Percentiles rank a stretch among this genome's conserved stretches.
Evolutionary conservation across 805 yeast species (phyloP).

Genomic region (Candida sakaeoensis): DNA sequence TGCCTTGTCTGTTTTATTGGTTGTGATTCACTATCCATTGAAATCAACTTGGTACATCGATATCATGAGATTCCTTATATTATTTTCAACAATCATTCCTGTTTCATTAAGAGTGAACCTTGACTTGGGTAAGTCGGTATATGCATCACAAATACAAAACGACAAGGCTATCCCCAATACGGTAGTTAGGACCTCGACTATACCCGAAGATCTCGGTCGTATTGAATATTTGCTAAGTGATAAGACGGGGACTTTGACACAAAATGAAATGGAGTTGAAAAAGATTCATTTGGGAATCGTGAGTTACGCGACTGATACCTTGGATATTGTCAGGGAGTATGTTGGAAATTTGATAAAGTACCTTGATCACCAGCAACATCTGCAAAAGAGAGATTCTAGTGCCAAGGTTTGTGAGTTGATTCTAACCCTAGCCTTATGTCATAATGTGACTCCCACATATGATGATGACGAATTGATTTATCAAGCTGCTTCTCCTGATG

Average conservation of each 20-base stretch:
- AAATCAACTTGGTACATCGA: conserved; percentile 80
- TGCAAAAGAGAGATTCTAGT: conserved; percentile 63
- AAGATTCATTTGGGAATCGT: conserved; percentile 91
- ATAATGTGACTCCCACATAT: conserved; percentile 91
- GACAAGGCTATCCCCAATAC: conserved; percentile 80
- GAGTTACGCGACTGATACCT: conserved; percentile 85
- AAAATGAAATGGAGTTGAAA: conserved; percentile 95
- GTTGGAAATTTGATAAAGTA: conserved; percentile 34
- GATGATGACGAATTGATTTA: conserved; percentile 49
- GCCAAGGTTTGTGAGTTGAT: conserved; percentile 76
- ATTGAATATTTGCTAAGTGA: conserved; percentile 90
- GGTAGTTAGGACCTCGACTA: conserved; percentile 93
- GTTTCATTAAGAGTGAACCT: conserved; percentile 91
- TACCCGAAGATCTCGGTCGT: conserved; percentile 96
- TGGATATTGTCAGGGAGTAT: conserved; percentile 81
- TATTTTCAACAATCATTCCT: conserved; percentile 94
- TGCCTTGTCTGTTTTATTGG: conserved; percentile 68
- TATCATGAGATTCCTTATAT: conserved; percentile 81
- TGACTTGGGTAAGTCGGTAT: conserved; percentile 93
- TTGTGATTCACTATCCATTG: conserved; percentile 63
- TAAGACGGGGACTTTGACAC: conserved; percentile 96
- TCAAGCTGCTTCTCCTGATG: conserved; percentile 99
- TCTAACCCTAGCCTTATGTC: conserved; percentile 86
- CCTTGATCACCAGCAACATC: conserved; percentile 15
- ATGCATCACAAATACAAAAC: conserved; percentile 91